Base-by-base conservation (phyloP, 495 filamentous ascomycete species). In the Penicillium macrosclerotiorum region DNA sequence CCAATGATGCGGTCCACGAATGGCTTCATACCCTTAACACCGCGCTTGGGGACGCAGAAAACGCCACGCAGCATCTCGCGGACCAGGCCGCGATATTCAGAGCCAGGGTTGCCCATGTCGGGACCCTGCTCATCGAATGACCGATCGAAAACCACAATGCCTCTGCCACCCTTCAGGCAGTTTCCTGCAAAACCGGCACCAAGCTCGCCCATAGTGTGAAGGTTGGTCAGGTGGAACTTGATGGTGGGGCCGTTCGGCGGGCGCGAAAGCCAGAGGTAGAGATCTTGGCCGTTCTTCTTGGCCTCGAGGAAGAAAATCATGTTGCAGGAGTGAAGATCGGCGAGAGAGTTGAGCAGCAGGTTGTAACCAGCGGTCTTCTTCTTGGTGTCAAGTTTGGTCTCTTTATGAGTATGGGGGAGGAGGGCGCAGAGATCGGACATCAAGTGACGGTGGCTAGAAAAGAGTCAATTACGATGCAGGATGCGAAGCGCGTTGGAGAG, bases 311-410 rank as follows among this genome's bases (percentile, higher is more conserved):
- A 99, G 49, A 95, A 77, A 39, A 97, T 83, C 67, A 96, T 93
- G 71, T 99, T 99, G 81, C 92, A 96, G 55, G 96, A 97, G 76
- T 96, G 95, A 14, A 99, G 81, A 54, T 99, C 92, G 29, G 93
- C 93, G 12, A 97, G 82, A 64, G 95, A 92, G 72, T 97, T 97
- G 6, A 99, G 80, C 57, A 95, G 83, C 65, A 88, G 83, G 47
- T 95, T 85, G 50, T 75, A 75, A n/a, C 71, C 71, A 27, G 69
- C 62, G 4, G 72, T 68, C 57, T 94, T 90, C 41, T 90, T 91
- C 67, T 97, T 96, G 29, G 91, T 93, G 57, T 97, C 92, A 39
- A 96, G 82, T 67, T 99, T 99, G 47, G 85, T 90, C 64, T 99
- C 93, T 71, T 95, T 95, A 57, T 90, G 81, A 27, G 82, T 82